Percentiles rank a stretch among this genome's conserved stretches.
Conservation (phyloP, 176 grass and related monocot species). For the Aegilops sharonensis region DNA sequence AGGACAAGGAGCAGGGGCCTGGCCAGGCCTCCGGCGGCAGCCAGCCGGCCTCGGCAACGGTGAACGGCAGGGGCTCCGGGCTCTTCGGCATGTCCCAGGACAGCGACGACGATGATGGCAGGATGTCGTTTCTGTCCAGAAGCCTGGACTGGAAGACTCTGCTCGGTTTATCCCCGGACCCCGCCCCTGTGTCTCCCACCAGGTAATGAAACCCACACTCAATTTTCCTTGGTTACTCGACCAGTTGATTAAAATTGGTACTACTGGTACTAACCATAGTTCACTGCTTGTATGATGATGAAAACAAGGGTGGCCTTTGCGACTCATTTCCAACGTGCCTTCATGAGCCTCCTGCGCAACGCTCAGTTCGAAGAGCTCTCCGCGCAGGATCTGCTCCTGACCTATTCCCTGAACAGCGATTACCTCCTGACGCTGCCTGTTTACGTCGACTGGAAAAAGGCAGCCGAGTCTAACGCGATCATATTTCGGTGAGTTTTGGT, state of each 20-base stretch:
- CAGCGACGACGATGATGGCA: neutral
- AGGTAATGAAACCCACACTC: neutral
- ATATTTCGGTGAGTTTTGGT: slow-evolving; percentile 69
- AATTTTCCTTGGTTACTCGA: no score
- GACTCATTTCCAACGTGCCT: slow-evolving; percentile 78
- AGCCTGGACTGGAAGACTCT: slow-evolving; percentile 63
- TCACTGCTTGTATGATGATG: neutral
- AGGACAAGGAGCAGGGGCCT: neutral
- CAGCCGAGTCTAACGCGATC: slow-evolving; percentile 78
- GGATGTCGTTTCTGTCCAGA: slow-evolving; percentile 31
- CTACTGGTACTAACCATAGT: neutral
- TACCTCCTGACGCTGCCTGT: slow-evolving; percentile 87
- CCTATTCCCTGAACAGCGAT: slow-evolving; percentile 70
- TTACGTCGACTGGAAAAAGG: slow-evolving; percentile 88
- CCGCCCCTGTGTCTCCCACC: slow-evolving; percentile 24
- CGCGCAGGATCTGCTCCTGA: slow-evolving; percentile 62
- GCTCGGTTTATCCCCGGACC: slow-evolving; percentile 46
- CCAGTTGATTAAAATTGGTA: no score
- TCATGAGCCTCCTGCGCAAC: slow-evolving; percentile 90
- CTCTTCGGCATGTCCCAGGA: slow-evolving; percentile 42
- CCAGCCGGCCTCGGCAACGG: neutral
- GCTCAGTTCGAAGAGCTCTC: slow-evolving; percentile 92
- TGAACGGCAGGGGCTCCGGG: slow-evolving; percentile 20
- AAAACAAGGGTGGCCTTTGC: slow-evolving; percentile 51
- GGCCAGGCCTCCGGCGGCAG: neutral